Percentiles rank a stretch among this genome's conserved stretches.
Evolutionary conservation across 352 stramenopile species (phyloP).

Genomic region (Pythium diclinum): DNA sequence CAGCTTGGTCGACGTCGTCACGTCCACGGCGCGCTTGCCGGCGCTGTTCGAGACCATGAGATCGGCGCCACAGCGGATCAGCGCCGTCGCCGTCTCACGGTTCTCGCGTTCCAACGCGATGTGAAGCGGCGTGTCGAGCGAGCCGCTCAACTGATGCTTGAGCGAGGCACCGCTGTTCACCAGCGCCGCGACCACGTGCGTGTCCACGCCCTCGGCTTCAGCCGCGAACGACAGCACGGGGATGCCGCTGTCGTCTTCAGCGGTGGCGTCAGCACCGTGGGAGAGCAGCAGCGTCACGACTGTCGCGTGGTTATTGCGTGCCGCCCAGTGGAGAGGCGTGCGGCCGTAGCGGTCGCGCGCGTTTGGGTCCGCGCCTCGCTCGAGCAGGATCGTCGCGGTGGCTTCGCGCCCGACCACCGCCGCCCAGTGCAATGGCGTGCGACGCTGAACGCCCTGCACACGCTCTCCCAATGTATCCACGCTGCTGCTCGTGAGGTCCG

Average conservation of each 20-base stretch:
- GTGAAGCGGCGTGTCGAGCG: slow-evolving; percentile 69
- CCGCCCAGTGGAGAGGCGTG: slow-evolving; percentile 76
- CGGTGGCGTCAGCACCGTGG: slow-evolving; percentile 39
- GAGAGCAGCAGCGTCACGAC: slow-evolving; percentile 54
- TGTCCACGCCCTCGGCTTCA: slow-evolving; percentile 52
- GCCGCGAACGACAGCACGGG: slow-evolving; percentile 66
- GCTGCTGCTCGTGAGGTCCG: slow-evolving; percentile 18
- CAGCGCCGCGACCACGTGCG: slow-evolving; percentile 42
- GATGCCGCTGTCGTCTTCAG: slow-evolving; percentile 41
- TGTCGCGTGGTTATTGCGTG: slow-evolving; percentile 54
- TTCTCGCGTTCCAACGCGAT: slow-evolving; percentile 72
- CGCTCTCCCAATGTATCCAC: slow-evolving; percentile 60
- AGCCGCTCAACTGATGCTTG: slow-evolving; percentile 32
- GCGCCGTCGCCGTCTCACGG: slow-evolving; percentile 51
- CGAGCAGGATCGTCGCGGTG: slow-evolving; percentile 39
- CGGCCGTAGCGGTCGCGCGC: slow-evolving; percentile 54
- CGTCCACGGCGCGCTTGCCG: slow-evolving; percentile 71
- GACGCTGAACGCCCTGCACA: slow-evolving; percentile 53
- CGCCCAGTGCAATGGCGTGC: slow-evolving; percentile 74
- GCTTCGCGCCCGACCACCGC: slow-evolving; percentile 49
- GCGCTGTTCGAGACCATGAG: slow-evolving; percentile 64
- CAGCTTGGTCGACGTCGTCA: slow-evolving; percentile 72
- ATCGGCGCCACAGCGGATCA: slow-evolving; percentile 70
- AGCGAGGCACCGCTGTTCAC: slow-evolving; percentile 43
- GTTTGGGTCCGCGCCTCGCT: slow-evolving; percentile 48